Evolutionary conservation across 805 yeast species (phyloP), one percentile per base, ranked within the genome.

Genomic region (Lachancea nothofagi): DNA sequence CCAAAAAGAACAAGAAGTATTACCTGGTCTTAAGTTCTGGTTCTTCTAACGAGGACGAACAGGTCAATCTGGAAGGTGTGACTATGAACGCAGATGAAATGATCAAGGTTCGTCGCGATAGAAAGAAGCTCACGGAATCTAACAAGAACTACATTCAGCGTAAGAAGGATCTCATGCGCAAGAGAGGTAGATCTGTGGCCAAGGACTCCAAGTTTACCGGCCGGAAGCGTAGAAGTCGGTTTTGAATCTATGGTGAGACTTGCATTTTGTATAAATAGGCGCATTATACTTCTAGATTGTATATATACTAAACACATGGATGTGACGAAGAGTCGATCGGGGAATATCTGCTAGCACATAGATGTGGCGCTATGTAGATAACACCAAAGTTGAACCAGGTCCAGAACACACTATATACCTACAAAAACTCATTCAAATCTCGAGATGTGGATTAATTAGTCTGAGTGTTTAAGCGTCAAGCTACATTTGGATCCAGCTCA

Each of bases 91-190:
- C 78, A 3, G 74, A 78, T 30, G 62, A 73, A 59, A 53, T 70
- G 61, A 50, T 32, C 66, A 53, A 70, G 68, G 49, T 71, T 39
- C 31, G 48, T 15, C 42, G 48, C 42, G 56, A 54, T 40, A 42
- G 51, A 22, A 62, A 54, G 48, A 60, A 74, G 59, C 70, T 73
- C 43, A 60, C 75, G 46, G 97, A 90, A 65, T 69, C 84, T 3
- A 77, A 73, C 53, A 88, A 86, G 61, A 93, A 80, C 3, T 93
- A 73, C 60, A 87, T 93, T 50, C 70, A 70, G 52, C 77, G 98
- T 61, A 93, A 93, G 83, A 93, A 93, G 70, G 96, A 85, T 41
- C 69, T 89, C 41, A 87, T 83, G 90, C 82, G 81, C 57, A 84
- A 83, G 62, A 77, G 97, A 57, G 98, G 98, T 32, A 83, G 83